Base-by-base conservation (phyloP, 1,284 basidiomycete species). In the Sanguinoderma infundibulare region DNA sequence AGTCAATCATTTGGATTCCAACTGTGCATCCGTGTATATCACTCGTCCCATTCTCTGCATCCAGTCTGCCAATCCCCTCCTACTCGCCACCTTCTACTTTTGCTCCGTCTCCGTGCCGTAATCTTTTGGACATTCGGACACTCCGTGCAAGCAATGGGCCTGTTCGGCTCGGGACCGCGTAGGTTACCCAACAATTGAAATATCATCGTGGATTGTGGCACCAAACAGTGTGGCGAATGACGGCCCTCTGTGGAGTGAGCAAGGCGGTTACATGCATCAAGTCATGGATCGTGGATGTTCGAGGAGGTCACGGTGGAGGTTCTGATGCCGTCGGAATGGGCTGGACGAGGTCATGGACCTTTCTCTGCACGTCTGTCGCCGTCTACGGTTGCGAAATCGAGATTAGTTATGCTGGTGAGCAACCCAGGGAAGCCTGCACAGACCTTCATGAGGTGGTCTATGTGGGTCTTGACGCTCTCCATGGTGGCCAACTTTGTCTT, bases 391-490 rank as follows among this genome's bases (percentile, higher is more conserved):
- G 32, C 17, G n/a, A 28, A 17, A 32, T 12, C 22, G 30, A 51
- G 34, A 14, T 4, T 9, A 3, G 15, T 20, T 12, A 22, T 24
- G 4, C 4, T 20, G 8, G 5, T 22, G 49, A 20, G 22, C 3
- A 5, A 12, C 53, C 38, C 8, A 34, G 22, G 4, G 30, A 22
- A n/a, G 38, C 15, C 20, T 14, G 20, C 38, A 67, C 72, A 32
- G 57, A 87, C 90, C 85, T 91, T 93, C 73, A 89, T 83, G 42
- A 92, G 80, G 3, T 79, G 73, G 70, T 93, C 91, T 58, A 93
- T 87, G 64, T 91, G 89, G 3, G 78, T 68, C 72, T 91, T 91
- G 66, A 93, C 86, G 66, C 74, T 87, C 69, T 93, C 91, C 78
- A 90, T 81, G n/a, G 84, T 89, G 46, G 81, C 73, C 22, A 80